Conservation (phyloP, 1,139 yeast genomes). For the Scheffersomyces parashehatae region DNA sequence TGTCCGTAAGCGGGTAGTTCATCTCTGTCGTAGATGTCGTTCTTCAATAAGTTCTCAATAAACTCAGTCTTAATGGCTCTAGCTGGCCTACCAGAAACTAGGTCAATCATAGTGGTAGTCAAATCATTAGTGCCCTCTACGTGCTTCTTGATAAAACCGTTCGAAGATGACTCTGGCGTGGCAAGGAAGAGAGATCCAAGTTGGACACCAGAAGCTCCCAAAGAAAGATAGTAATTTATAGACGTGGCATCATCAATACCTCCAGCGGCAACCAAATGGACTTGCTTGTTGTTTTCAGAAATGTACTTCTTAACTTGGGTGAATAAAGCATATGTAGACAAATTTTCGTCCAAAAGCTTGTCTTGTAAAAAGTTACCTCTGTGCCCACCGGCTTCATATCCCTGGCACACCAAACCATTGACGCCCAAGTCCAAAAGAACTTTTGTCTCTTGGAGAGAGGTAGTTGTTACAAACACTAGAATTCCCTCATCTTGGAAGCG, state of each 20-base stretch:
- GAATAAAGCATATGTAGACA: conserved; percentile 37
- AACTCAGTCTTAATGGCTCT: conserved; percentile 37
- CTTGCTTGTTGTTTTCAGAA: conserved; percentile 10
- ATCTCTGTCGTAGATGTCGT: neutral
- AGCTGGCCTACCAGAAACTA: conserved; percentile 42
- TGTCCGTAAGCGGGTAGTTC: conserved; percentile 39
- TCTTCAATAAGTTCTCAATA: conserved; percentile 12
- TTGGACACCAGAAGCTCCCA: conserved; percentile 50
- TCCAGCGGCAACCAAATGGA: conserved; percentile 47
- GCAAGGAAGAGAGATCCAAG: conserved; percentile 48
- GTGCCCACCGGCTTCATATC: conserved; percentile 59
- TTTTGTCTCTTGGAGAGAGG: conserved; percentile 40
- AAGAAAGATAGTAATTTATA: conserved; percentile 23
- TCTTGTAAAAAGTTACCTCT: conserved; percentile 42
- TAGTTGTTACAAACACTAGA: conserved; percentile 50
- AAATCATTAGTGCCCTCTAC: conserved; percentile 4
- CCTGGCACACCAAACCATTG: conserved; percentile 49
- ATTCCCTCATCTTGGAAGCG: conserved; percentile 47
- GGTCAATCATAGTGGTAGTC: conserved; percentile 34
- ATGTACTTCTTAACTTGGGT: conserved; percentile 17
- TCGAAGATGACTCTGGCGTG: conserved; percentile 30
- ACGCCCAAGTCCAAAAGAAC: conserved; percentile 22
- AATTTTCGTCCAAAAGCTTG: conserved; percentile 29
- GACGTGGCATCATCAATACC: conserved; percentile 37
- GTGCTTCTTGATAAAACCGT: conserved; percentile 16